A percentile compares a stretch with the other conserved stretches of the same genome.
These are phyloP conservation scores for Ceratorhiza oryzae-sativae DNA, from an alignment of 1,284 basidiomycete species.

Conservation along the genomic window DNA sequence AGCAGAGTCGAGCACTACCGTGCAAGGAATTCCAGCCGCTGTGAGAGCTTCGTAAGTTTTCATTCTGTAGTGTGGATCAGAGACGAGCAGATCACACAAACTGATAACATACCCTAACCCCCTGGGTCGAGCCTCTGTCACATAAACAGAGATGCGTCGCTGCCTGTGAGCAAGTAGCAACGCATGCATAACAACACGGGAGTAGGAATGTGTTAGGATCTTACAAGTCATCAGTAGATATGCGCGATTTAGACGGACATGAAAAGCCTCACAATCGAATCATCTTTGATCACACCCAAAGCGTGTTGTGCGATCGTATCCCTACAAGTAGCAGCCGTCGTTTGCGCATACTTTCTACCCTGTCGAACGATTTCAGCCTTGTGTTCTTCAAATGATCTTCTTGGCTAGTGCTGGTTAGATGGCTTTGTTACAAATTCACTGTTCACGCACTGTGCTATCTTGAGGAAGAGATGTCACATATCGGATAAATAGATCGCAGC, in stretches of 20 bases:
- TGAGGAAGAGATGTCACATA: constrained; percentile 88
- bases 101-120: constrained; percentile 69
- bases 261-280: constrained; percentile 76
- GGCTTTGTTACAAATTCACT: not conserved
- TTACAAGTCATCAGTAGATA: constrained; percentile 49
- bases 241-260: not conserved
- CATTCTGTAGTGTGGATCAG: constrained; percentile 60
- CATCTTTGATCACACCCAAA: constrained; percentile 92
- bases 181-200: constrained; percentile 94
- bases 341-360: constrained; percentile 73
- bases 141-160: constrained; percentile 96
- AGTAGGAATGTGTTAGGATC: constrained; percentile 96
- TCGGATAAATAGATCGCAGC: constrained; percentile 87
- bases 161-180: constrained; percentile 86
- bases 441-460: constrained; percentile 76
- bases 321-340: constrained; percentile 83
- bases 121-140: constrained; percentile 92
- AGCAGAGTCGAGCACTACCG: constrained; percentile 93
- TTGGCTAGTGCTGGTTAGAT: not conserved
- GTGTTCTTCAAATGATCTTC: constrained; percentile 78
- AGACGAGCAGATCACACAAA: not conserved
- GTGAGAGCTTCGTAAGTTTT: constrained; percentile 87
- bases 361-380: constrained; percentile 82
- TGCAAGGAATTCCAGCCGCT: constrained; percentile 89
- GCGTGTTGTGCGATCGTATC: constrained; percentile 90